Evolutionary conservation across 805 yeast species (phyloP), one percentile per base, ranked within the genome.

Genomic region (Zygosaccharomyces bisporus): DNA sequence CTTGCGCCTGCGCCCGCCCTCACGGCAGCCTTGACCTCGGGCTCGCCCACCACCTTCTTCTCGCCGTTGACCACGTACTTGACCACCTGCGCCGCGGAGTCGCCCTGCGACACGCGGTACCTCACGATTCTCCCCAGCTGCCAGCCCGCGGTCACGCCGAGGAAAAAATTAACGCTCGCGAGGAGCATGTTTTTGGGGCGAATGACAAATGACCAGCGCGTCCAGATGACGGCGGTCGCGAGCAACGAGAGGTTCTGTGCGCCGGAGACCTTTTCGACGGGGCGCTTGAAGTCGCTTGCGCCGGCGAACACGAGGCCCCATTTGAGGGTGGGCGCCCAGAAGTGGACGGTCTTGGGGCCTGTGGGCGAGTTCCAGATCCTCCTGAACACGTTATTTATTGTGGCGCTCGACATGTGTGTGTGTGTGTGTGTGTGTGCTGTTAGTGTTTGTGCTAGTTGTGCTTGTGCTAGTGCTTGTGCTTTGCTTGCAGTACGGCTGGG

Each of bases 291-390:
- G 67, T 91, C 99, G 60, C 76, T 82, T 50, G 87, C 73, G 46
- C 99, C 98, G 12, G 99, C 99, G 55, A 88, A 57, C 21, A 93
- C 98, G 50, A 91, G 74, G 12, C 86, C 75, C 99, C 99, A 91
- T 60, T 79, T 79, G 65, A 79, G 60, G 34, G 79, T 77, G 8
- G 84, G 84, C 4, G 83, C 83, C 99, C 99, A 91, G 69, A 91
- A 91, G 64, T 91, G 99, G 45, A 93, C 90, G n/a, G 99, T 91
- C 63, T 71, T 81, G 32, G 99, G 99, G 24, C 99, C 99, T 14
- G 99, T 87, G 63, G 85, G 95, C 13, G 96, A 82, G 56, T 81
- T 78, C 63, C 87, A 63, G 61, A 82, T 88, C 60, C 86, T 76
- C 49, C 76, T 69, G 67, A 91, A 86, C 7, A 61, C 64, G 30